These are phyloP conservation scores for Debaryomyces robertsiae DNA, from an alignment of 1,139 yeast species.

Conservation along the genomic window DNA sequence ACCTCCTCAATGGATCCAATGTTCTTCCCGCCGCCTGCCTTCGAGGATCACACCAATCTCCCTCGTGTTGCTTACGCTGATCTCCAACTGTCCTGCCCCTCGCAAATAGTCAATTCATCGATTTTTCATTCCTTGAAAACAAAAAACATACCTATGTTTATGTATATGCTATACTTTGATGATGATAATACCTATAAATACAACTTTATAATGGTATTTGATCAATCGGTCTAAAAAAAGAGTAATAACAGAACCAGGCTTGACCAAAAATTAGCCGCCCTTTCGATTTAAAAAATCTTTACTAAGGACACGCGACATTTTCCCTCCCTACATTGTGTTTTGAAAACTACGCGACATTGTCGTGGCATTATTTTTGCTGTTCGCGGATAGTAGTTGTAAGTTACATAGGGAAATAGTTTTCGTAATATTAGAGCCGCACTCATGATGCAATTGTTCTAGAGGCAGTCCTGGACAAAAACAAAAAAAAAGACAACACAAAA, in stretches of 20 bases:
- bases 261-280: constrained; percentile 13
- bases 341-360: constrained; percentile 1
- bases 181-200: constrained; percentile 7
- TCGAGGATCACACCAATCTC: background rate
- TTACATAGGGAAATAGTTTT: too few species aligned
- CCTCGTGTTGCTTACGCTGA: constrained; percentile 1
- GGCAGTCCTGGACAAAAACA: too few species aligned
- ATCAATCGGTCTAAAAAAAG: constrained; percentile 5
- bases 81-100: constrained; percentile 2
- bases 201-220: constrained; percentile 6
- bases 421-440: too few species aligned
- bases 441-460: too few species aligned
- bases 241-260: constrained; percentile 5
- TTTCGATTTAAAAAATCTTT: constrained; percentile 8
- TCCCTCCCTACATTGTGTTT: constrained; percentile 4
- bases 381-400: too few species aligned
- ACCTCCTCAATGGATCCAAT: background rate
- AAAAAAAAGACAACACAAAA: too few species aligned
- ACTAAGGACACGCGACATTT: constrained; percentile 9
- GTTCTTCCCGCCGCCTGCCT: background rate
- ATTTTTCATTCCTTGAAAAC: constrained; percentile 3
- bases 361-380: too few species aligned
- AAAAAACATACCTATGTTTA: constrained; percentile 7
- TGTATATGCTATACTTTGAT: constrained; percentile 10
- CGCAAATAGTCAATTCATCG: constrained; percentile 1